Evolutionary conservation across 371 early-diverging fungal genomes (phyloP).

Genomic region (Circinella minor): DNA sequence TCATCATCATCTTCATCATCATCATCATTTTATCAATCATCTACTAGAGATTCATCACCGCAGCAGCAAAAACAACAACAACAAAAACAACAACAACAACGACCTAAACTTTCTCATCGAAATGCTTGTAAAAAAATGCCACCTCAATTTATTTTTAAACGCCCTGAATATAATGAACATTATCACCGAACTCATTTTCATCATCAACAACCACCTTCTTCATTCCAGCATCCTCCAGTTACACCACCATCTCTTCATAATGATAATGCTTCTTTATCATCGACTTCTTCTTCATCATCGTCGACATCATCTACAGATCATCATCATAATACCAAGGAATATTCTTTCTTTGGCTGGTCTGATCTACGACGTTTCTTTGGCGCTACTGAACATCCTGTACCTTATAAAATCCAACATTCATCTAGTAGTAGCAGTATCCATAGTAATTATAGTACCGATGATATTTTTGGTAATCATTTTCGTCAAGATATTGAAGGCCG

Average conservation of each 20-base stretch:
- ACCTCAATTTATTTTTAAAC: constrained; percentile 44
- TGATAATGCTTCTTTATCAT: too few relatives aligned
- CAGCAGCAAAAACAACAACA: not conserved
- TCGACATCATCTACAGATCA: too few relatives aligned
- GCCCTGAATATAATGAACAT: constrained; percentile 43
- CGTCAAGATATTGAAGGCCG: constrained; percentile 34
- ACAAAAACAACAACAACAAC: constrained; percentile 13
- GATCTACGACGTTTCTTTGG: constrained; percentile 34
- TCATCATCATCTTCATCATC: constrained; percentile 15
- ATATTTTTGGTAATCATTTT: constrained; percentile 34
- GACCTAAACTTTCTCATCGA: constrained; percentile 21
- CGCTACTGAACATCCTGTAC: not conserved
- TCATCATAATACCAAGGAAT: constrained; percentile 13
- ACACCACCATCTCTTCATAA: too few relatives aligned
- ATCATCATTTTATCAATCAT: constrained; percentile 2
- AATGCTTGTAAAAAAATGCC: constrained; percentile 28
- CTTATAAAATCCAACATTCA: constrained; percentile 3
- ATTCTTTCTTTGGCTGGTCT: constrained; percentile 26
- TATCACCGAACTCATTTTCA: constrained; percentile 49
- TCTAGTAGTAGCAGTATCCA: not conserved
- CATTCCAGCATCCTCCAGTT: not conserved
- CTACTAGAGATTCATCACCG: not conserved
- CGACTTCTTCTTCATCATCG: too few relatives aligned
- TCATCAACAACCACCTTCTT: constrained; percentile 5
- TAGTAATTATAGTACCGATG: not conserved